Evolutionary conservation across 768 basidiomycete genomes (phyloP).

Genomic region (Gelatoporia subvermispora): DNA sequence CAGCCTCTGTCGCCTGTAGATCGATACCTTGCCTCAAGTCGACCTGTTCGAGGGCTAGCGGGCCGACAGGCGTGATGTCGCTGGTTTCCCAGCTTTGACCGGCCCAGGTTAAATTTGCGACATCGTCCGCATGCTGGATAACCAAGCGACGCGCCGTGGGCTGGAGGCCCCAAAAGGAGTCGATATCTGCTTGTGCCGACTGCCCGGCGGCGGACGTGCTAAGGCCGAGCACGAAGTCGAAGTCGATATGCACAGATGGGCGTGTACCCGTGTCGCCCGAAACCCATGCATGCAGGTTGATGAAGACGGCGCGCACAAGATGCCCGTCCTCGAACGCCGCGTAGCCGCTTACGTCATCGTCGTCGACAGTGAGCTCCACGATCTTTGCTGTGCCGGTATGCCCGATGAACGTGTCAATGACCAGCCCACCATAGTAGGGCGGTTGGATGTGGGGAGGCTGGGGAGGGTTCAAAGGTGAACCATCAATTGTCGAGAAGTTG

Average conservation of each 20-base stretch:
- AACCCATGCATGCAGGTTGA: slow-evolving; percentile 51
- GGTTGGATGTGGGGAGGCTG: slow-evolving; percentile 59
- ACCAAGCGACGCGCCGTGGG: slow-evolving; percentile 16
- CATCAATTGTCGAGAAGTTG: slow-evolving; percentile 54
- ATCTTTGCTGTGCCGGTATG: slow-evolving; percentile 34
- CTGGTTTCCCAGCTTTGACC: slow-evolving; percentile 24
- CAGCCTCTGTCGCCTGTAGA: slow-evolving; percentile 20
- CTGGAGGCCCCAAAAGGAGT: slow-evolving; percentile 3
- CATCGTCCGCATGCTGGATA: slow-evolving; percentile 25
- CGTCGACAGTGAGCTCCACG: slow-evolving; percentile 44
- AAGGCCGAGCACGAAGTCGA: slow-evolving; percentile 27
- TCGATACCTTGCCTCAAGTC: slow-evolving; percentile 16
- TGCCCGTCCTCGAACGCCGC: slow-evolving; percentile 47
- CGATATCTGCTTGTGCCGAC: neutral
- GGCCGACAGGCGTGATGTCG: slow-evolving; percentile 15
- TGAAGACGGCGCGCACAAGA: slow-evolving; percentile 48
- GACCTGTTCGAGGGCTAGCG: slow-evolving; percentile 12
- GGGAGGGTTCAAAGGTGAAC: slow-evolving; percentile 42
- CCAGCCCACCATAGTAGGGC: slow-evolving; percentile 59
- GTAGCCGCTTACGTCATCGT: slow-evolving; percentile 51
- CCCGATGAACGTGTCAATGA: slow-evolving; percentile 56
- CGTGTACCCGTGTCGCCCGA: slow-evolving; percentile 29
- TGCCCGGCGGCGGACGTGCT: neutral
- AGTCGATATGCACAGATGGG: slow-evolving; percentile 34
- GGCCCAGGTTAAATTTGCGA: slow-evolving; percentile 19